Percentiles rank a stretch among this genome's conserved stretches.
Conservation (phyloP, 371 early-diverging fungal genomes). For the Circinella umbellata region DNA sequence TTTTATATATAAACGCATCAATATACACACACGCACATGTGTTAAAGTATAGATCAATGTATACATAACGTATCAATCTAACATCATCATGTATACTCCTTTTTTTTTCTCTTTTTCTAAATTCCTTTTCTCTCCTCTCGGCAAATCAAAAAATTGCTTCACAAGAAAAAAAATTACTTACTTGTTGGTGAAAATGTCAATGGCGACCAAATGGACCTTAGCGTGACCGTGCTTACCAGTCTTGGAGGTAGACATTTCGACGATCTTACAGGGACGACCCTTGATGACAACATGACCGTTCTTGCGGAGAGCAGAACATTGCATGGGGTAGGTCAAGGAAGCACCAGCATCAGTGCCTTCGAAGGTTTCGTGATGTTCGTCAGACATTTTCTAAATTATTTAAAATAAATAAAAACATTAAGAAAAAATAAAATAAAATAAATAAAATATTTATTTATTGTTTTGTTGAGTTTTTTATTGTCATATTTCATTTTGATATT, state of each 20-base stretch:
- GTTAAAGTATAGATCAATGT: too few species aligned
- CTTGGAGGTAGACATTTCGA: conserved; percentile 96
- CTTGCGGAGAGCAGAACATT: conserved; percentile 99
- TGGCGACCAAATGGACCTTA: conserved; percentile 96
- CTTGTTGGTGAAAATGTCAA: conserved; percentile 97
- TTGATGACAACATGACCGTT: conserved; percentile 97
- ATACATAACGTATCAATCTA: too few species aligned
- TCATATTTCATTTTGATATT: not conserved
- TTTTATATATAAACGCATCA: too few species aligned
- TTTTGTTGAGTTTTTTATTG: not conserved
- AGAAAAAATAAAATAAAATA: not conserved
- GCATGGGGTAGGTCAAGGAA: conserved; percentile 94
- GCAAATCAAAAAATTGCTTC: not conserved
- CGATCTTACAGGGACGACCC: conserved; percentile 99
- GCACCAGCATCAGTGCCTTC: conserved; percentile 83
- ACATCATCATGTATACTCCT: not conserved
- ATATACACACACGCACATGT: too few species aligned
- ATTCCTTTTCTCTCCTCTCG: not conserved
- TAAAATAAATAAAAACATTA: not conserved
- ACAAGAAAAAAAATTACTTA: conserved; percentile 49
- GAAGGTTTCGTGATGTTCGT: conserved; percentile 71
- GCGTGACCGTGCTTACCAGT: conserved; percentile 99
- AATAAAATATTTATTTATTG: not conserved
- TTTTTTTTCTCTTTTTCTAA: not conserved
- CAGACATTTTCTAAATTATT: conserved; percentile 42